phyloP scores from a whole-genome alignment of 192 early-diverging fungal species.

The Spinellus fusiger region DNA sequence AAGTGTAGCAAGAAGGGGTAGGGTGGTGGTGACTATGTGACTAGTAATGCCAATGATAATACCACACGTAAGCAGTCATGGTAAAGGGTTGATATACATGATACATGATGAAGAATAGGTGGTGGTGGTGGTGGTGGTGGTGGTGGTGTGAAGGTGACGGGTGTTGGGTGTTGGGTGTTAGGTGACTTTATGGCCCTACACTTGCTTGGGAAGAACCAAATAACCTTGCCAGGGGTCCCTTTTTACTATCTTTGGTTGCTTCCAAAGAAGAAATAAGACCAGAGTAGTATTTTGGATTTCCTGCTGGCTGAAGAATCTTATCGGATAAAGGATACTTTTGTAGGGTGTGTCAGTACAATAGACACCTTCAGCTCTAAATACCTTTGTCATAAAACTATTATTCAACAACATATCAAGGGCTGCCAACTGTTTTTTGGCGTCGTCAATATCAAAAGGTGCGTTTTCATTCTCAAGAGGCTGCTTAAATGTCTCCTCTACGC shows the following conservation, averaged over 20 bases:
- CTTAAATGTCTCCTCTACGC: conserved; percentile 44
- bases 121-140: no score
- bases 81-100: no score
- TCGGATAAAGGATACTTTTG: conserved; percentile 50
- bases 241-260: conserved; percentile 41
- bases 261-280: conserved; percentile 41
- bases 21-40: no score
- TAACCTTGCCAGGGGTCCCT: conserved; percentile 26
- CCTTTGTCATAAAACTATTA: conserved; percentile 51
- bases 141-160: background rate
- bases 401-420: conserved; percentile 38
- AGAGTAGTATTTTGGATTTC: conserved; percentile 53
- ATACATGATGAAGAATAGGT: no score
- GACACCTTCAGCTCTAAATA: conserved; percentile 7
- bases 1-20: no score
- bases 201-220: conserved; percentile 17
- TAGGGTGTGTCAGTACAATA: background rate
- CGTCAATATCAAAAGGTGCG: conserved; percentile 20
- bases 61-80: no score
- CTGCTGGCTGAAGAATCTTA: conserved; percentile 45
- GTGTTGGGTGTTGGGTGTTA: background rate
- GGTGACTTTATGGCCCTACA: no score
- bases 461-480: conserved; percentile 19
- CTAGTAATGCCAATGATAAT: no score
- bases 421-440: conserved; percentile 35